phyloP scores from a whole-genome alignment of 768 basidiomycete genomes.

The Postia placenta region DNA sequence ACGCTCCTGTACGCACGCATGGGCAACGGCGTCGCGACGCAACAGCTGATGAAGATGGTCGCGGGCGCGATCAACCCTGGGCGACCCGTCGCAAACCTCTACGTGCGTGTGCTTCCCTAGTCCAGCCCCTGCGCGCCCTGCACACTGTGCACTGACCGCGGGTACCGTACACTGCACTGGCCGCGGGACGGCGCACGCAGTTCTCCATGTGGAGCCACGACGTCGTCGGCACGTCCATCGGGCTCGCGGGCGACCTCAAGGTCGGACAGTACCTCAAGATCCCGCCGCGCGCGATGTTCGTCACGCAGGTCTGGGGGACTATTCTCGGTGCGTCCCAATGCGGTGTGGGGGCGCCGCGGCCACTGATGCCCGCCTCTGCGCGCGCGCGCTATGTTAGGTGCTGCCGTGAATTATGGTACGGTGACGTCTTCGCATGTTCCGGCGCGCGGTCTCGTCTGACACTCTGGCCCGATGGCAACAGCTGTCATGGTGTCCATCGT shows the following conservation, averaged over 20 bases:
- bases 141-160: neutral
- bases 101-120: slow-evolving; percentile 28
- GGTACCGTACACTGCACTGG: neutral
- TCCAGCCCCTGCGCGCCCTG: neutral
- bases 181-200: slow-evolving; percentile 28
- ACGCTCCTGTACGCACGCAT: slow-evolving; percentile 50
- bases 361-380: too few relatives aligned
- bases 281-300: slow-evolving; percentile 60
- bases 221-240: slow-evolving; percentile 47
- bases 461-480: slow-evolving; percentile 11
- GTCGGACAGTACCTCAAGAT: slow-evolving; percentile 56
- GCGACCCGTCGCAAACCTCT: slow-evolving; percentile 63
- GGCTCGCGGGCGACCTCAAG: slow-evolving; percentile 51
- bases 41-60: slow-evolving; percentile 61
- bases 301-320: slow-evolving; percentile 62
- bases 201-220: slow-evolving; percentile 69
- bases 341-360: neutral
- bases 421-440: too few relatives aligned
- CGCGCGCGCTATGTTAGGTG: slow-evolving; percentile 15
- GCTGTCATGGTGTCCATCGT: slow-evolving; percentile 57
- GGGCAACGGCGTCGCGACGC: slow-evolving; percentile 56
- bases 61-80: slow-evolving; percentile 56
- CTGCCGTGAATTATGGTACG: slow-evolving; percentile 32
- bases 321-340: slow-evolving; percentile 36
- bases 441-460: too few relatives aligned